phyloP scores from a whole-genome alignment of 768 basidiomycete species.

The Pholiota molesta region DNA sequence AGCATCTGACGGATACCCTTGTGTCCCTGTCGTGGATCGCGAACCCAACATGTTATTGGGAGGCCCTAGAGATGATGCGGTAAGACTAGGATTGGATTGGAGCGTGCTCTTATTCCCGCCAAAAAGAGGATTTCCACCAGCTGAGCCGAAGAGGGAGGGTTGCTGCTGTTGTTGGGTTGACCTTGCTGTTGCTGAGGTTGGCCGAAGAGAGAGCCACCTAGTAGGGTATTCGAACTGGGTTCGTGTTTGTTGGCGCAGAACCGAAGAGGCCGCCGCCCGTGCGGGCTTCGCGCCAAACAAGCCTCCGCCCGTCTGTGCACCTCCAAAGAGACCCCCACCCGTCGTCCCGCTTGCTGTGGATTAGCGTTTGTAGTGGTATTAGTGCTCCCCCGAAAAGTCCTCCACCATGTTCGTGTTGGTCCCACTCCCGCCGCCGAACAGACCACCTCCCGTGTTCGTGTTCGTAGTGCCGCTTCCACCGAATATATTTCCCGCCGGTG shows the following conservation, averaged over 20 bases:
- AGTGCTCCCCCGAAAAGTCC: conserved; percentile 24
- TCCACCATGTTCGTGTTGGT: conserved; percentile 22
- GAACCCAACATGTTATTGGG: conserved; percentile 40
- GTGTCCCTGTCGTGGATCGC: conserved; percentile 34
- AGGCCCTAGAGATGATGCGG: conserved; percentile 34
- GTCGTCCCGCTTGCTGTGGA: conserved; percentile 10
- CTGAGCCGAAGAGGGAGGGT: conserved; percentile 33
- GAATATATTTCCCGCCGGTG: conserved; percentile 2
- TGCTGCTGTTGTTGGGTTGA: conserved; percentile 32
- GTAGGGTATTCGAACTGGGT: conserved; percentile 24
- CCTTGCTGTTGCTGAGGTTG: conserved; percentile 24
- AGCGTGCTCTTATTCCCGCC: conserved; percentile 28
- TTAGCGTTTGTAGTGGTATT: conserved; percentile 16
- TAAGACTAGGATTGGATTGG: conserved; percentile 26
- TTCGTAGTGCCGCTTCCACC: background rate
- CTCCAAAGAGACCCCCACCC: conserved; percentile 31
- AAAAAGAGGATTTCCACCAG: conserved; percentile 28
- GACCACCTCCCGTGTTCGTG: conserved; percentile 4
- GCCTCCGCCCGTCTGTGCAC: conserved; percentile 7
- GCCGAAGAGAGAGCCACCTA: conserved; percentile 27
- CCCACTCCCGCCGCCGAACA: conserved; percentile 1
- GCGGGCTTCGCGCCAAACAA: conserved; percentile 23
- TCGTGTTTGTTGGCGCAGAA: conserved; percentile 15
- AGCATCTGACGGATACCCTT: conserved; percentile 58
- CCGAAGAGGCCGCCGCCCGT: conserved; percentile 30